Evolutionary conservation across 108 stramenopile species (phyloP), one percentile per base, ranked within the genome.

Genomic region (Cyclotella choctawhatcheeana): DNA sequence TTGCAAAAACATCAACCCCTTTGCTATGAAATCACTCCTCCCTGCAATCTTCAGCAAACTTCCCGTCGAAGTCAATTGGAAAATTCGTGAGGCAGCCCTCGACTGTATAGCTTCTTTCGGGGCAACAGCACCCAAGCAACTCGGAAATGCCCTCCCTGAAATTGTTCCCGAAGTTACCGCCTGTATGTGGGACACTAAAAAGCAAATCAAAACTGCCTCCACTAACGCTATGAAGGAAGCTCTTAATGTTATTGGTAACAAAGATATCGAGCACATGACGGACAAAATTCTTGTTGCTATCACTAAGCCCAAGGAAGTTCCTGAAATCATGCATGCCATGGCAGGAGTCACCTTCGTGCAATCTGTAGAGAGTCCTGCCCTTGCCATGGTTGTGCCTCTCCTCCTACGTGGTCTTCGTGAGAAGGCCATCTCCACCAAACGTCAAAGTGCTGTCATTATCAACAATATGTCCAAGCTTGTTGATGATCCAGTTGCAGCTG

Each of bases 401-500:
- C 87, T 99, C 35, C 84, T 92, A 30, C 97, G 99, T 53, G 99
- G 97, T 55, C 83, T 99, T 30, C 86, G 91, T 17, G 98, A 98
- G 70, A 96, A 98, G 61, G 68, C 58, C 37, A 94, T 79, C 26
- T 92, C 96, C 35, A 93, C 95, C 43, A 99, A 99, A 88, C 91
- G 97, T 65, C 97, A 97, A 81, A 95, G 98, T 40, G 97, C 98
- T 51, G 95, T 98, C 27, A 99, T 99, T 79, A 98, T 97, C 56
- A 94, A 97, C 84, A 99, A 98, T 86, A 98, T 99, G 94, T 91
- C 89, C 79, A 95, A 95, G 84, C 97, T 99, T 79, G 96, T 99
- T 2, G 96, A 97, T 73, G 96, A 99, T 69, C 90, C 97, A 6
- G 61, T 94, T 62, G 95, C 96, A 72, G 90, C 99, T 43, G 94